A percentile compares a stretch with the other conserved stretches of the same genome.
phyloP scores from a whole-genome alignment of 495 filamentous ascomycete species.

The Podospora anserina region DNA sequence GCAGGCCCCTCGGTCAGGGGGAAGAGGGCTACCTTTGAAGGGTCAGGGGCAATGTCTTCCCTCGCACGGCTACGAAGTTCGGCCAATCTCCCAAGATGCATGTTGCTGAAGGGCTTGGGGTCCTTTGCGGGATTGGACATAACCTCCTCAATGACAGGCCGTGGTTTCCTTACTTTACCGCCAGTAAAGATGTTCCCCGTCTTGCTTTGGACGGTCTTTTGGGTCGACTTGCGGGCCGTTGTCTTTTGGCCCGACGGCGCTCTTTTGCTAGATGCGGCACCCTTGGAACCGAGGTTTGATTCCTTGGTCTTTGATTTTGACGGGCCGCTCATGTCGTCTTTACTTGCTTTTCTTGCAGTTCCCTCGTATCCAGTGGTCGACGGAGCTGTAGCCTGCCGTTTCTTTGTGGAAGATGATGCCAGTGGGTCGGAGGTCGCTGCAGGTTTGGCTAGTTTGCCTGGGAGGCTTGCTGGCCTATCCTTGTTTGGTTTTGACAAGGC shows the following conservation, averaged over 20 bases:
- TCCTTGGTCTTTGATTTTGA: slow-evolving; percentile 13
- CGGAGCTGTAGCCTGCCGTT: slow-evolving; percentile 3
- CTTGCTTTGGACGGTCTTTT: slow-evolving; percentile 20
- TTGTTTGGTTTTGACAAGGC: neutral
- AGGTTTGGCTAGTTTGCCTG: neutral
- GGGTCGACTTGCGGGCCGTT: slow-evolving; percentile 14
- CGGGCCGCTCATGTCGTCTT: neutral
- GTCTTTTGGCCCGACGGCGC: neutral
- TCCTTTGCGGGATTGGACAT: slow-evolving; percentile 37
- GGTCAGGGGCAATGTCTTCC: slow-evolving; percentile 29
- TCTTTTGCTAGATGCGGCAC: neutral
- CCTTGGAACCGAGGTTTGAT: neutral
- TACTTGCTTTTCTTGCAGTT: slow-evolving; percentile 25
- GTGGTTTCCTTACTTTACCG: slow-evolving; percentile 25
- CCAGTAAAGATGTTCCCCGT: slow-evolving; percentile 30
- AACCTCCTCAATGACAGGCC: slow-evolving; percentile 23
- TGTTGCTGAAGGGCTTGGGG: slow-evolving; percentile 30
- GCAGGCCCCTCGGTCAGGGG: slow-evolving; percentile 13
- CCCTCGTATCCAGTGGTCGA: slow-evolving; percentile 32
- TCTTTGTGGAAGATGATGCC: slow-evolving; percentile 11
- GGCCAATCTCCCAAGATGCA: slow-evolving; percentile 21
- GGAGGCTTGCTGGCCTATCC: neutral
- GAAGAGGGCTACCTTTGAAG: slow-evolving; percentile 16
- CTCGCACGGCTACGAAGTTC: slow-evolving; percentile 24
- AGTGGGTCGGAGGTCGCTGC: neutral